A percentile compares a stretch with the other conserved stretches of the same genome.
Conservation (phyloP, 164 flowering plant species). For the Amborella trichopoda region DNA sequence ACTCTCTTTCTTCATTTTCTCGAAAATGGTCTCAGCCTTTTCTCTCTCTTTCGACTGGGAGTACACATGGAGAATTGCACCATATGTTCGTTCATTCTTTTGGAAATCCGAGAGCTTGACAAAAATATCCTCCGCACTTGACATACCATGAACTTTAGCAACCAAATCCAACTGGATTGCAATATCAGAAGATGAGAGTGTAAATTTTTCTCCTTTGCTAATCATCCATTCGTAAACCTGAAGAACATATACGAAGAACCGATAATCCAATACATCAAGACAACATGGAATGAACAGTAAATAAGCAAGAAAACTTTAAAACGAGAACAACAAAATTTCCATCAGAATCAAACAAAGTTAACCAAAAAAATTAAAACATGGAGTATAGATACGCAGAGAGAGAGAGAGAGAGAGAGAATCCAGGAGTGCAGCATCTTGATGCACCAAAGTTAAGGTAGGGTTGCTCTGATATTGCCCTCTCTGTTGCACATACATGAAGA, state of each 20-base stretch:
- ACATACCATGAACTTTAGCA: constrained; percentile 60
- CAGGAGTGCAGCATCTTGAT: too few species aligned
- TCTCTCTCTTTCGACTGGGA: constrained; percentile 45
- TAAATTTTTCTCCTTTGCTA: constrained; percentile 44
- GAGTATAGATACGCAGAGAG: too few species aligned
- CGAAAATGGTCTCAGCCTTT: constrained; percentile 25
- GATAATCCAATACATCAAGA: background rate
- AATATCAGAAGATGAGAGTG: constrained; percentile 53
- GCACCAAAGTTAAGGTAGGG: too few species aligned
- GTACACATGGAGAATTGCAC: constrained; percentile 73
- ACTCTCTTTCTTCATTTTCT: constrained; percentile 44
- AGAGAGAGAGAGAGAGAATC: too few species aligned
- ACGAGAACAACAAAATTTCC: too few species aligned
- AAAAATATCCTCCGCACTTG: constrained; percentile 65
- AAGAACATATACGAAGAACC: background rate
- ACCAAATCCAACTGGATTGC: constrained; percentile 84
- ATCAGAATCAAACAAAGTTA: too few species aligned
- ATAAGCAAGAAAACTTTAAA: too few species aligned
- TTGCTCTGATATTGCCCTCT: too few species aligned
- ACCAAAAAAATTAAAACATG: too few species aligned
- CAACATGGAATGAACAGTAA: too few species aligned
- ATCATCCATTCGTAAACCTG: constrained; percentile 95
- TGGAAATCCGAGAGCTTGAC: constrained; percentile 28
- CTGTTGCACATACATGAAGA: too few species aligned
- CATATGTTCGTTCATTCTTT: constrained; percentile 58